A percentile compares a stretch with the other conserved stretches of the same genome.
phyloP scores from a whole-genome alignment of 768 basidiomycete species.

The Kwoniella pini region DNA sequence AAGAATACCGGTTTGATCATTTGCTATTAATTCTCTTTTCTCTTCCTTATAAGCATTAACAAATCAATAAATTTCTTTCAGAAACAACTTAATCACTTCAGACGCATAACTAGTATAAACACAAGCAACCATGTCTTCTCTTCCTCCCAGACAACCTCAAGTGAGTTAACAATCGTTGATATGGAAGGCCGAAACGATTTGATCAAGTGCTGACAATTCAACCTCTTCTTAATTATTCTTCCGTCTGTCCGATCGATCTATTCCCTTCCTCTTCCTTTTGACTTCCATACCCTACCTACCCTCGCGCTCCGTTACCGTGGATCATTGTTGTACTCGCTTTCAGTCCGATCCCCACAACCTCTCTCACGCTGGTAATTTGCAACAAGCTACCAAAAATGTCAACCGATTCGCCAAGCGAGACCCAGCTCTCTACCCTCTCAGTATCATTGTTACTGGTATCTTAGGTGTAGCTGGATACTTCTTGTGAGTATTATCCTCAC shows the following conservation, averaged over 20 bases:
- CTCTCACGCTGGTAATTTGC: slow-evolving; percentile 38
- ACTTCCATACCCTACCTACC: no score
- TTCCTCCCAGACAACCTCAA: slow-evolving; percentile 15
- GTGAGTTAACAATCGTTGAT: slow-evolving; percentile 11
- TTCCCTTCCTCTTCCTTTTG: no score
- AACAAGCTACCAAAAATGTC: slow-evolving; percentile 47
- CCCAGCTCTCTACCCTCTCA: slow-evolving; percentile 52
- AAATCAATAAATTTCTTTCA: not conserved
- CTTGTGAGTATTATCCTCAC: slow-evolving; percentile 39
- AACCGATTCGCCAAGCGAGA: slow-evolving; percentile 55
- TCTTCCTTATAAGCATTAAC: slow-evolving; percentile 6
- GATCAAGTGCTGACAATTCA: not conserved
- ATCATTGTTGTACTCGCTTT: not conserved
- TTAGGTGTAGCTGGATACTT: slow-evolving; percentile 52
- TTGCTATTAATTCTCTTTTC: not conserved
- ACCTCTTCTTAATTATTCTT: no score
- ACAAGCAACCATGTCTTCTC: slow-evolving; percentile 17
- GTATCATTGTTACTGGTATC: slow-evolving; percentile 45
- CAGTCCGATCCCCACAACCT: slow-evolving; percentile 46
- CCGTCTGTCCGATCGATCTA: not conserved
- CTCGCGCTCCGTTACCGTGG: not conserved
- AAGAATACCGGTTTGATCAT: no score
- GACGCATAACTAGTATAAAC: not conserved
- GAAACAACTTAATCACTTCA: not conserved
- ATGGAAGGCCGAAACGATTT: not conserved